Percentiles rank a stretch among this genome's conserved stretches.
Evolutionary conservation across 2,329 filamentous ascomycete species (phyloP).

Genomic region (Pseudogymnoascus sp.): DNA sequence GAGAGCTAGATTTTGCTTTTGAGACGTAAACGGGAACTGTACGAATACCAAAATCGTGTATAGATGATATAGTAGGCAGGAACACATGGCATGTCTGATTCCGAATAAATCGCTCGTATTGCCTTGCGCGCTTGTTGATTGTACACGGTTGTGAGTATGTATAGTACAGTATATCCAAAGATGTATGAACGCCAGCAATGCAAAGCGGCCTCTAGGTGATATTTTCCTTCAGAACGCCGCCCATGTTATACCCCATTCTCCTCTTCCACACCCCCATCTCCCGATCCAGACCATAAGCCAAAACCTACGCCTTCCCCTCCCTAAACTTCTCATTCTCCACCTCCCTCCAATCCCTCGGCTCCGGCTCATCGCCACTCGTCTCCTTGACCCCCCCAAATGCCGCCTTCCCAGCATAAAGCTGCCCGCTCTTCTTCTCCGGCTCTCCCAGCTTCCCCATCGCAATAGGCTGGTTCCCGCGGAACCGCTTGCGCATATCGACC

Average conservation of each 20-base stretch:
- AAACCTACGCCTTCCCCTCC: slow-evolving; percentile 19
- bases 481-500: slow-evolving; percentile 98
- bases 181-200: slow-evolving; percentile 8
- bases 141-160: slow-evolving; percentile 5
- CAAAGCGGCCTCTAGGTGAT: neutral
- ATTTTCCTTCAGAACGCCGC: slow-evolving; percentile 4
- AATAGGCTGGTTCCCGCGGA: slow-evolving; percentile 87
- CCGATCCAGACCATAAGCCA: too few relatives aligned
- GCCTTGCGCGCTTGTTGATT: slow-evolving; percentile 1
- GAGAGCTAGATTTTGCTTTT: slow-evolving; percentile 12
- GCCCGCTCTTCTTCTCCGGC: slow-evolving; percentile 38
- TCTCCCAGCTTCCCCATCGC: slow-evolving; percentile 53
- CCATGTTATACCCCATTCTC: neutral
- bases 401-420: slow-evolving; percentile 72
- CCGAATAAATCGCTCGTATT: neutral
- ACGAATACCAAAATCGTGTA: slow-evolving; percentile 15
- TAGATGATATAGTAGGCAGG: slow-evolving; percentile 8
- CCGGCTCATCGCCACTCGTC: slow-evolving; percentile 60
- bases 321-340: slow-evolving; percentile 56
- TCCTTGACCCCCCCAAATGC: slow-evolving; percentile 59
- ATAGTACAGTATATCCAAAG: slow-evolving; percentile 4
- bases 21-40: slow-evolving; percentile 3
- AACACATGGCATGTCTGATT: slow-evolving; percentile 9
- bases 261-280: neutral
- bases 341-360: slow-evolving; percentile 55